Conservation (phyloP, 129 eudicot genomes). For the Oenanthe sinensis region DNA sequence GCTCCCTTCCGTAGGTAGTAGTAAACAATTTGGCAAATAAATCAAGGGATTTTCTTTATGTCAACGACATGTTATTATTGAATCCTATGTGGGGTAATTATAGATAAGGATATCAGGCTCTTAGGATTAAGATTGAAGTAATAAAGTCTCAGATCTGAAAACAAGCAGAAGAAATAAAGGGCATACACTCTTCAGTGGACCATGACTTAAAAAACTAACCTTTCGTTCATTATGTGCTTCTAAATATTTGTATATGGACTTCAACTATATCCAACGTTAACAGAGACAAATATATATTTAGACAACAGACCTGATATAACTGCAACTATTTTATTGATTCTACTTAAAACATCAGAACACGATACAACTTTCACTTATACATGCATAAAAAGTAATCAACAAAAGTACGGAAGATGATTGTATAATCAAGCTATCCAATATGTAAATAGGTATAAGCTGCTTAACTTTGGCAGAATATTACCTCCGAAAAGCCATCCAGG, state of each 20-base stretch:
- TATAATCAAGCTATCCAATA: background rate
- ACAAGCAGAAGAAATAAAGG: background rate
- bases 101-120: background rate
- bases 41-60: too few species aligned
- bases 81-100: background rate
- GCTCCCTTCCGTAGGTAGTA: too few species aligned
- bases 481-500: conserved; percentile 95
- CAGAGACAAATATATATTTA: background rate
- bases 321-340: conserved; percentile 74
- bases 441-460: background rate
- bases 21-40: too few species aligned
- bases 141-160: background rate
- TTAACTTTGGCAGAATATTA: conserved; percentile 13
- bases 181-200: background rate
- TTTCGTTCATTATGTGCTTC: background rate
- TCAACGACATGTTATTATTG: too few species aligned
- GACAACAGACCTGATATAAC: conserved; percentile 70
- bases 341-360: conserved; percentile 70
- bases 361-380: conserved; percentile 81
- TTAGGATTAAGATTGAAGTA: background rate
- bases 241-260: background rate
- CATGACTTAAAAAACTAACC: background rate
- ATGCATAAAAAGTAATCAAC: conserved; percentile 3
- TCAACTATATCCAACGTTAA: background rate
- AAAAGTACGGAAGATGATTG: conserved; percentile 7